Evolutionary conservation across 345 rosid species (phyloP).

Genomic region (Salix viminalis): DNA sequence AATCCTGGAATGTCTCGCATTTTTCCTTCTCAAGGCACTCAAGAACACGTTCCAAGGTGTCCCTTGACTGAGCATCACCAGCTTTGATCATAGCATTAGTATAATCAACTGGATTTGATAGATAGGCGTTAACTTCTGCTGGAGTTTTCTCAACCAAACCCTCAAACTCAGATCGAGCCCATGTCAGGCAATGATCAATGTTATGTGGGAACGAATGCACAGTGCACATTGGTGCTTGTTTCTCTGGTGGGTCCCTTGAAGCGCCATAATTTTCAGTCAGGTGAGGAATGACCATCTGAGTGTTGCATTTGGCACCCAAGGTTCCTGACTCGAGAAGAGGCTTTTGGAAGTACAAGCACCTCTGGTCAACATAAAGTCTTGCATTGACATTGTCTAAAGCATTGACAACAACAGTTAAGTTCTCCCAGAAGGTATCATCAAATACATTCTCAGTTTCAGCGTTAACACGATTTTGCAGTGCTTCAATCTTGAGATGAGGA

Average conservation of each 20-base stretch:
- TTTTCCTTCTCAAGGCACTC: conserved; percentile 91
- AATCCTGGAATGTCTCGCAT: conserved; percentile 84
- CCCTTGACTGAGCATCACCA: conserved; percentile 97
- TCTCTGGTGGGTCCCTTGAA: conserved; percentile 99
- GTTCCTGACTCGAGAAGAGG: conserved; percentile 99
- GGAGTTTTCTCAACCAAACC: conserved; percentile 98
- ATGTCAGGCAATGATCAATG: conserved; percentile 96
- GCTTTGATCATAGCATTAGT: conserved; percentile 61
- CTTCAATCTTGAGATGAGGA: conserved; percentile 67
- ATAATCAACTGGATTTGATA: conserved; percentile 74
- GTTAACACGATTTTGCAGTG: conserved; percentile 93
- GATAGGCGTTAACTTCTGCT: conserved; percentile 88
- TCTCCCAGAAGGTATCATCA: conserved; percentile 89
- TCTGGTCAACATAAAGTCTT: conserved; percentile 91
- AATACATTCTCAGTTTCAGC: conserved; percentile 92
- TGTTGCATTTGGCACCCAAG: conserved; percentile 95
- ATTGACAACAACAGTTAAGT: conserved; percentile 71
- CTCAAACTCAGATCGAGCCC: conserved; percentile 99
- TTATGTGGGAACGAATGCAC: conserved; percentile 99
- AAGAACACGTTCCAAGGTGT: conserved; percentile 75
- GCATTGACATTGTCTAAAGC: conserved; percentile 97
- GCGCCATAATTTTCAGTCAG: conserved; percentile 98
- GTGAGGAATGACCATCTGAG: conserved; percentile 98
- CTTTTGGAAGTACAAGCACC: conserved; percentile 96
- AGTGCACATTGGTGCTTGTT: conserved; percentile 99